Percentiles rank a stretch among this genome's conserved stretches.
These are phyloP conservation scores for Fusarium sp. DNA, from an alignment of 2,329 filamentous ascomycete genomes.

Conservation along the genomic window DNA sequence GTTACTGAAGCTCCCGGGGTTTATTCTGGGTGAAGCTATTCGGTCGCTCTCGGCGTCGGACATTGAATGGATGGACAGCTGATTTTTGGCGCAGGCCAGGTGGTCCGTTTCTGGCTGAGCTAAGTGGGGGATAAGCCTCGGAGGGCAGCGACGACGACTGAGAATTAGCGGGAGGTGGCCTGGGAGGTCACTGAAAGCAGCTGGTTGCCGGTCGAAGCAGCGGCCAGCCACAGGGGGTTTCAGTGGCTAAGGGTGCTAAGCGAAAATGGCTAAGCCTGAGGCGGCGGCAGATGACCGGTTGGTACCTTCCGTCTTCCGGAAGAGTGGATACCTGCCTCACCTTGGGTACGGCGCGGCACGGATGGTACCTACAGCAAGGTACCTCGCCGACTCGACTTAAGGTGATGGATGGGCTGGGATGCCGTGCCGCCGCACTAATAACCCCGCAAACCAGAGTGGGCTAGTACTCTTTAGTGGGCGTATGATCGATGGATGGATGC, in stretches of 20 bases:
- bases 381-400: not conserved
- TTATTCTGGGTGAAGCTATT: constrained; percentile 40
- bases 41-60: constrained; percentile 19
- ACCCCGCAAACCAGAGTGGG: constrained; percentile 23
- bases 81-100: constrained; percentile 20
- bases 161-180: constrained; percentile 11
- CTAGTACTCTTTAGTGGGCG: not conserved
- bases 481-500: not conserved
- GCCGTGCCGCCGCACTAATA: constrained; percentile 26
- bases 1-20: constrained; percentile 9
- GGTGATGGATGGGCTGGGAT: not conserved
- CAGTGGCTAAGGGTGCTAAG: constrained; percentile 10
- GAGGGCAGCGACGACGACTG: constrained; percentile 14
- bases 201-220: constrained; percentile 10
- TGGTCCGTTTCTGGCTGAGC: constrained; percentile 24
- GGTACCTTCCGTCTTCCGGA: not conserved
- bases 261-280: constrained; percentile 17
- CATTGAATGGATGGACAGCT: constrained; percentile 15
- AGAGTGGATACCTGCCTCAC: constrained; percentile 1
- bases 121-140: constrained; percentile 34
- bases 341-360: not conserved
- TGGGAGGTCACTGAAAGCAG: constrained; percentile 29
- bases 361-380: not conserved
- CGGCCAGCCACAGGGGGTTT: constrained; percentile 9
- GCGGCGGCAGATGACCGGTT: not conserved